Evolutionary conservation across 805 yeast genomes (phyloP), one percentile per base, ranked within the genome.

Genomic region (Candida cerambycidarum): DNA sequence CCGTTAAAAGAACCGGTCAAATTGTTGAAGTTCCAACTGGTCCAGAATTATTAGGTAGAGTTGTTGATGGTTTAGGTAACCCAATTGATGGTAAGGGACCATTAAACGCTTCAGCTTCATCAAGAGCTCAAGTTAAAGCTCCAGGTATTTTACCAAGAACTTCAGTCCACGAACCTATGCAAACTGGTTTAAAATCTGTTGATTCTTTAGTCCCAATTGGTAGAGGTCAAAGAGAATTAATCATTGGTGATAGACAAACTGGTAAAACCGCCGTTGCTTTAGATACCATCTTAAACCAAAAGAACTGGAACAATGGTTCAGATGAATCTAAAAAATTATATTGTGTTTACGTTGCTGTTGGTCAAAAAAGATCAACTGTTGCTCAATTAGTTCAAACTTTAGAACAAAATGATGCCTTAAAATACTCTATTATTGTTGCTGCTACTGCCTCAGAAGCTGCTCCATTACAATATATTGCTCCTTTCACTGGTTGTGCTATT

Each of bases 361-460:
- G 99, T 76, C 99, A 93, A 83, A 93, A 93, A 86, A 89, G 99
- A 83, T 93, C 99, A 57, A 93, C 99, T 56, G 98, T 93, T 63
- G 99, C 99, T 63, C 99, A 93, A 81, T 87, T 93, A 66, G 97
- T 93, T 57, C 97, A 93, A 84, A 92, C 97, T 67, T 84, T 93
- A 69, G 99, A 93, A 82, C 92, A 89, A 73, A 79, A 89, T 72
- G 98, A 90, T 70, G 98, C 99, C 64, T 79, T 93, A 77, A 89
- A 93, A 79, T 93, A 93, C 84, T 73, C 97, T 64, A 85, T 93
- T 76, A 82, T 93, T 73, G 98, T 93, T 71, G 97, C 99, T 51
- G 99, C 99, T 63, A 93, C 99, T 63, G 99, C 99, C 59, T 93
- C 99, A 53, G 99, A 93, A 82, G 99, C 99, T 61, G 99, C 99